Conservation (phyloP, 495 filamentous ascomycete genomes). For the Hypoxylon lienhwacheense region DNA sequence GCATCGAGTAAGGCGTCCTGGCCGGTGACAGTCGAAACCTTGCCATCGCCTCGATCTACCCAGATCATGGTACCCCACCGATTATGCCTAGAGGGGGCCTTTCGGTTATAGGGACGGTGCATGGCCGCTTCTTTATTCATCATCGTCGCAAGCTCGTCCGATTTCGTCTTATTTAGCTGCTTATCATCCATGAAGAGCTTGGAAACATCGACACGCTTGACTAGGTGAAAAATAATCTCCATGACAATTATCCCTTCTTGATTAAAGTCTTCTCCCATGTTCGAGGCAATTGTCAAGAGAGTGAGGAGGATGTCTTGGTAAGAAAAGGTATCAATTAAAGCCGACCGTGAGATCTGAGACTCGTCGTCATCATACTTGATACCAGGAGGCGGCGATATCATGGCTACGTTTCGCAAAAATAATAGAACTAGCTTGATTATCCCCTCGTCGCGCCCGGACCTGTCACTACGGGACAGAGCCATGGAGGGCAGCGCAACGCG, state of each 20-base stretch:
- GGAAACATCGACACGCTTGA: conserved; percentile 85
- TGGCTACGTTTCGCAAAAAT: conserved; percentile 81
- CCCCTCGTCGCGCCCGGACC: conserved; percentile 79
- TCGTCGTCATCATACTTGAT: conserved; percentile 68
- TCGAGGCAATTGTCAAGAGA: conserved; percentile 81
- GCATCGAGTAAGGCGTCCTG: conserved; percentile 77
- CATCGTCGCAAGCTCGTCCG: conserved; percentile 71
- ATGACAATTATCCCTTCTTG: conserved; percentile 82
- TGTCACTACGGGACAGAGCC: conserved; percentile 72
- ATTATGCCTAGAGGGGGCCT: conserved; percentile 85
- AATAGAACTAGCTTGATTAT: conserved; percentile 92
- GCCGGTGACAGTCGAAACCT: conserved; percentile 81
- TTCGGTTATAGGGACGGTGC: conserved; percentile 73
- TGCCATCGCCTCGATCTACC: conserved; percentile 84
- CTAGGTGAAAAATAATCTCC: conserved; percentile 86
- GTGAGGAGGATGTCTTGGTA: conserved; percentile 87
- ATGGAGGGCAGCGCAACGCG: conserved; percentile 86
- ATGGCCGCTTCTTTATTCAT: conserved; percentile 79
- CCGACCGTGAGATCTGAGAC: conserved; percentile 83
- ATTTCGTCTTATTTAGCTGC: conserved; percentile 63
- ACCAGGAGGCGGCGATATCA: conserved; percentile 70
- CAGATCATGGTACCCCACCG: conserved; percentile 97
- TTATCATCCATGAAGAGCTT: conserved; percentile 84
- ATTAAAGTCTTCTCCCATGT: conserved; percentile 89
- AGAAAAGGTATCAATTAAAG: conserved; percentile 83